Base-by-base conservation (phyloP, 2,329 filamentous ascomycete genomes). In the Cladophialophora exuberans region DNA sequence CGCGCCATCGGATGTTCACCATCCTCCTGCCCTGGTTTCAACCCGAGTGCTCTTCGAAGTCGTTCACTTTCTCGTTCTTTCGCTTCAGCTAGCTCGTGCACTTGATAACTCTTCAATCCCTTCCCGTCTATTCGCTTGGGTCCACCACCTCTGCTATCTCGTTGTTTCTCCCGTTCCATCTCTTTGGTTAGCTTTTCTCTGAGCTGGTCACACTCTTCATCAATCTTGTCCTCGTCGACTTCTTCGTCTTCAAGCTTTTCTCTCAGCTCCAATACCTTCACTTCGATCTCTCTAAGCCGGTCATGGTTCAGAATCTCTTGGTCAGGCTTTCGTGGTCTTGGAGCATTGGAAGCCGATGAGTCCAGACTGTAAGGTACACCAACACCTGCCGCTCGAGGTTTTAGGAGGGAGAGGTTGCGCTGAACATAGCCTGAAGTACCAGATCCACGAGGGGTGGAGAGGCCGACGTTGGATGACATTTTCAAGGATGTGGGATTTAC, bases 391-490 rank as follows among this genome's bases (percentile, higher is more conserved):
- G 96, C 90, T 74, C 93, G 91, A 25, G 89, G 91, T 69, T 83
- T 85, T 65, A 97, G 85, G 69, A 93, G 86, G 15, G 94, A 94
- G 30, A 91, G 84, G 77, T 97, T 99, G 73, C 91, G 90, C 75
- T 97, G 93, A 53, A 99, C 93, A 72, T 97, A 97, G 70, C 94
- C 94, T 1, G 93, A 97, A 54, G 94, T 99, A 43, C 94, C 94
- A 70, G 89, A 96, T 64, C 94, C 94, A 67, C 94, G 87, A 2
- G 94, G 94, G 3, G 94, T 99, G 54, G 88, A 86, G 66, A 99
- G 90, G 54, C 94, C 95, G 68, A 99, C 94, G 77, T 99, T 99
- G 63, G 94, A 91, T 57, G 92, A 94, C 94, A 97, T 97, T 17
- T 39, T 41, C 10, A 20, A 33, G 28, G 15, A 3, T 6, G 0